Evolutionary conservation across 2,329 filamentous ascomycete species (phyloP).

Genomic region (Sporothrix inflata): DNA sequence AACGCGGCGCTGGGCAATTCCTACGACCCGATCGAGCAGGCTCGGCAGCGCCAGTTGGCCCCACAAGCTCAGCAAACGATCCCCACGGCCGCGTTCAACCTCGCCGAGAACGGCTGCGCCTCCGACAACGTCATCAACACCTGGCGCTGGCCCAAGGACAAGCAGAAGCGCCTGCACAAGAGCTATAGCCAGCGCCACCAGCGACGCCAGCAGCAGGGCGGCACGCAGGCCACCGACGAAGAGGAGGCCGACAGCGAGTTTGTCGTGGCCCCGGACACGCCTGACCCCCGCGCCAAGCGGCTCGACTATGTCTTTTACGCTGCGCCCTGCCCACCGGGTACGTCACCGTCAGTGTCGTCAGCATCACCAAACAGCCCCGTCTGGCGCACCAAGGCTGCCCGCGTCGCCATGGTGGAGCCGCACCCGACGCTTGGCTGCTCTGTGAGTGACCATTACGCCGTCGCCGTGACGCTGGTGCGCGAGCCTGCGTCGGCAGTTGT

Average conservation of each 20-base stretch:
- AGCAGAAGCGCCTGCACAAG: slow-evolving; percentile 31
- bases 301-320: slow-evolving; percentile 87
- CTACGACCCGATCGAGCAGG: slow-evolving; percentile 68
- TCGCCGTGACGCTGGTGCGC: slow-evolving; percentile 72
- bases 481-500: neutral
- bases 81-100: slow-evolving; percentile 77
- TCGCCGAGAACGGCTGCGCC: slow-evolving; percentile 80
- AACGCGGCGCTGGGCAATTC: slow-evolving; percentile 76
- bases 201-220: neutral
- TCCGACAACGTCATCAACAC: slow-evolving; percentile 88
- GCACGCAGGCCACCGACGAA: neutral
- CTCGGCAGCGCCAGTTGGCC: slow-evolving; percentile 57
- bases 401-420: slow-evolving; percentile 78
- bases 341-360: slow-evolving; percentile 45
- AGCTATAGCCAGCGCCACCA: slow-evolving; percentile 11
- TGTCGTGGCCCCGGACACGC: slow-evolving; percentile 57
- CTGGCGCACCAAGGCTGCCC: slow-evolving; percentile 73
- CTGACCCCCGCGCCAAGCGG: slow-evolving; percentile 78
- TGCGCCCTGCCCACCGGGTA: neutral
- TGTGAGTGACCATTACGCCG: slow-evolving; percentile 91
- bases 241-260: slow-evolving; percentile 17
- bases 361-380: slow-evolving; percentile 33
- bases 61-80: slow-evolving; percentile 42
- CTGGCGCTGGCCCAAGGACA: slow-evolving; percentile 74
- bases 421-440: slow-evolving; percentile 83